Percentiles rank a stretch among this genome's conserved stretches.
phyloP scores from a whole-genome alignment of 2,329 filamentous ascomycete genomes.

The Cercospora berteroae region DNA sequence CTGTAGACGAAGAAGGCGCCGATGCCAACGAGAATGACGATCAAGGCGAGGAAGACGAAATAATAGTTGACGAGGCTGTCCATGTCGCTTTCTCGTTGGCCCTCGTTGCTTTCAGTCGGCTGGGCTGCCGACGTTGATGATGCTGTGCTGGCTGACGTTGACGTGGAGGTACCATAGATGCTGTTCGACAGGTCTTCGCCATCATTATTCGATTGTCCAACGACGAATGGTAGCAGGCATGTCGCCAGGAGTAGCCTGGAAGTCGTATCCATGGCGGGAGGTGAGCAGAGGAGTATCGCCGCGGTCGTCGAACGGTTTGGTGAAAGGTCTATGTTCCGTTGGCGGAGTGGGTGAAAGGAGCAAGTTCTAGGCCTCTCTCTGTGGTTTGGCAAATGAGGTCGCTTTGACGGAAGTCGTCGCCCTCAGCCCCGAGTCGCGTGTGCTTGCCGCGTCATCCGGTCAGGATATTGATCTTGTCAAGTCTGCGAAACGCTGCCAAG shows the following conservation, averaged over 20 bases:
- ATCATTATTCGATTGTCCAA: background rate
- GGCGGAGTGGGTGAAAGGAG: background rate
- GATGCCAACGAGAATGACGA: constrained; percentile 48
- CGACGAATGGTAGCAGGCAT: background rate
- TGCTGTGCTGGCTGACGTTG: background rate
- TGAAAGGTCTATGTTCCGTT: background rate
- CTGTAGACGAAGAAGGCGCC: constrained; percentile 47
- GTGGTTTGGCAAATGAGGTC: constrained; percentile 2
- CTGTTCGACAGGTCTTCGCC: background rate
- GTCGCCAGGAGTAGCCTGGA: background rate
- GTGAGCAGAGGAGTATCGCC: background rate
- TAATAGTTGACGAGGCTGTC: constrained; percentile 47
- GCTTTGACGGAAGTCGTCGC: background rate
- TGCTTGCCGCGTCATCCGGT: constrained; percentile 4
- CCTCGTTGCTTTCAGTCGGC: background rate
- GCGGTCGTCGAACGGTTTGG: background rate
- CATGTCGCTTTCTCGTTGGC: constrained; percentile 4
- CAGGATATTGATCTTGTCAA: background rate
- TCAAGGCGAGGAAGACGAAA: constrained; percentile 58
- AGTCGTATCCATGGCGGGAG: background rate
- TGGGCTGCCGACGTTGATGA: background rate
- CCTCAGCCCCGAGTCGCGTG: background rate
- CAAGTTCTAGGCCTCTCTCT: background rate
- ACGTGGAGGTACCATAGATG: constrained; percentile 3
- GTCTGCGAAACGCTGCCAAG: background rate